Evolutionary conservation across 2,329 filamentous ascomycete species (phyloP).

Genomic region (Sclerotinia trifoliorum): DNA sequence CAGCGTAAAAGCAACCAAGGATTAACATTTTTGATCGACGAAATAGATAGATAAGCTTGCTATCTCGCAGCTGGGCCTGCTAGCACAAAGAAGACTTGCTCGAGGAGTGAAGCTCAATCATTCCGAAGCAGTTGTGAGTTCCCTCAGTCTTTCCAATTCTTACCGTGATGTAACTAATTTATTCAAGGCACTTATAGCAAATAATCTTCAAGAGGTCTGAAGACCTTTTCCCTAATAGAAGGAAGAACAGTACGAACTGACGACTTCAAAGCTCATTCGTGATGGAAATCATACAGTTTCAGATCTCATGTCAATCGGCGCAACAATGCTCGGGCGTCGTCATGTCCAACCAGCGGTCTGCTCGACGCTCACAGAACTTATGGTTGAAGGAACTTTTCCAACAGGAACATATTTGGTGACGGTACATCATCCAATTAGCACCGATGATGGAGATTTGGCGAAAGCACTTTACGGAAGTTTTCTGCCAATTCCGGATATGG

Average conservation of each 20-base stretch:
- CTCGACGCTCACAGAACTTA: conserved; percentile 75
- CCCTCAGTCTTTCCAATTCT: conserved; percentile 24
- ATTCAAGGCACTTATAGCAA: conserved; percentile 72
- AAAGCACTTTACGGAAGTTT: conserved; percentile 90
- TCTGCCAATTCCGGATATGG: conserved; percentile 70
- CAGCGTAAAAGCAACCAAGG: neutral
- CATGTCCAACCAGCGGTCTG: conserved; percentile 85
- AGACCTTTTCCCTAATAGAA: neutral
- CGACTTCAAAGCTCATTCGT: conserved; percentile 67
- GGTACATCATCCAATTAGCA: conserved; percentile 83
- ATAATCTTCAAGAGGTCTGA: conserved; percentile 78
- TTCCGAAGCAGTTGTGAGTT: conserved; percentile 73
- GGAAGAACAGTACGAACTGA: conserved; percentile 25
- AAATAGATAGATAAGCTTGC: conserved; percentile 89
- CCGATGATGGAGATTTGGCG: conserved; percentile 82
- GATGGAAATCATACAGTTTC: conserved; percentile 92
- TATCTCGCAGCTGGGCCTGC: conserved; percentile 81
- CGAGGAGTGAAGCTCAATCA: conserved; percentile 88
- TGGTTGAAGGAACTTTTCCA: conserved; percentile 92
- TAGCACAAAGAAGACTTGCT: conserved; percentile 85
- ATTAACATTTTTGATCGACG: neutral
- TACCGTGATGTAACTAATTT: conserved; percentile 23
- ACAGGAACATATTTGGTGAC: conserved; percentile 92
- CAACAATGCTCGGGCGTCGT: conserved; percentile 88
- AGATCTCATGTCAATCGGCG: conserved; percentile 88